Evolutionary conservation across 1,139 yeast species (phyloP).

Genomic region (Debaryomyces subglobosus): DNA sequence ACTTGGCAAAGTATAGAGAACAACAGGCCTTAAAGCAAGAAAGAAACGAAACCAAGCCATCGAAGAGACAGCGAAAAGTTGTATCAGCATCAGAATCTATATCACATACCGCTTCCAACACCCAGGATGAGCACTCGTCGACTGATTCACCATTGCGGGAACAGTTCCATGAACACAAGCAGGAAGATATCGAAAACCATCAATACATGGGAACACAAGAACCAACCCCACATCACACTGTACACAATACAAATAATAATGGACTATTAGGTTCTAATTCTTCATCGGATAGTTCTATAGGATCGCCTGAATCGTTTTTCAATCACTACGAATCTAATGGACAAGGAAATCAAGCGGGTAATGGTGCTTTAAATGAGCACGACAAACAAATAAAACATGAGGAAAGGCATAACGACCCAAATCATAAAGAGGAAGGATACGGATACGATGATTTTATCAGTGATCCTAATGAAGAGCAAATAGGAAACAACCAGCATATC

Average conservation of each 20-base stretch:
- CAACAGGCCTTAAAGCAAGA: constrained; percentile 72
- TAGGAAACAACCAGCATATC: constrained; percentile 19
- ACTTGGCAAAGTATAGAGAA: constrained; percentile 66
- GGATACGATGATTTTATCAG: constrained; percentile 36
- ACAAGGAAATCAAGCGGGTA: constrained; percentile 1
- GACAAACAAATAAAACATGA: constrained; percentile 11
- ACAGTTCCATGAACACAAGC: constrained; percentile 7
- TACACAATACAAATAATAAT: constrained; percentile 8
- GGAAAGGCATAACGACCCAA: constrained; percentile 6
- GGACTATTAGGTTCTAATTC: constrained; percentile 10
- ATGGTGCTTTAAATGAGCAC: constrained; percentile 1
- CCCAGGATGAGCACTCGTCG: constrained; percentile 11
- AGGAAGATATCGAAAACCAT: constrained; percentile 3
- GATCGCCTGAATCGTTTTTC: constrained; percentile 13
- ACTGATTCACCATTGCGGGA: constrained; percentile 13
- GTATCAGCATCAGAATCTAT: constrained; percentile 28
- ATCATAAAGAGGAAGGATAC: constrained; percentile 25
- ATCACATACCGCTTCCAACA: constrained; percentile 17
- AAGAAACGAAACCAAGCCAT: constrained; percentile 52
- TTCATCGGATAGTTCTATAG: constrained; percentile 14
- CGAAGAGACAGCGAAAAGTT: constrained; percentile 40
- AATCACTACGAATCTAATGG: constrained; percentile 11
- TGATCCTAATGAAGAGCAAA: constrained; percentile 15
- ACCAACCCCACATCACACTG: constrained; percentile 2
- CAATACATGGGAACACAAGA: constrained; percentile 4